phyloP scores from a whole-genome alignment of 306 rosid genomes.

The Oemleria cerasiformis region DNA sequence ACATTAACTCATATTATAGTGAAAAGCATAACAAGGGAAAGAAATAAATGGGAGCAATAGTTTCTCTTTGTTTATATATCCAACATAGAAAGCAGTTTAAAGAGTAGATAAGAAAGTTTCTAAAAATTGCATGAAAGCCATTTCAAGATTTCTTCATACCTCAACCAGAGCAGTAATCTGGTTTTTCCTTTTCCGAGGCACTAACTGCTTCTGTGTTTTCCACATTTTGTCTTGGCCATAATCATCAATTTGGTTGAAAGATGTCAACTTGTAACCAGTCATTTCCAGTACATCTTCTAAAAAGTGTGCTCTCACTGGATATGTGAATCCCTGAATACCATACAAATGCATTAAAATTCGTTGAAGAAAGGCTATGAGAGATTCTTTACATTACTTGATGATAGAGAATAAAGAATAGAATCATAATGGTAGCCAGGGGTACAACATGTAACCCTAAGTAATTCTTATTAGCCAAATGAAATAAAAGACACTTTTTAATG shows the following conservation, averaged over 20 bases:
- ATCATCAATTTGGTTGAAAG: conserved; percentile 94
- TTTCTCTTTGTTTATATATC: background rate
- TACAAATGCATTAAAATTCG: conserved; percentile 29
- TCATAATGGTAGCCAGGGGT: background rate
- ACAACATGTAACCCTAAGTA: background rate
- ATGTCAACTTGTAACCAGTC: conserved; percentile 79
- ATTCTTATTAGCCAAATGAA: background rate
- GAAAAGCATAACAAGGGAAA: background rate
- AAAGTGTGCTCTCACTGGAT: conserved; percentile 79
- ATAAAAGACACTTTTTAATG: background rate
- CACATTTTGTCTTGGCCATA: conserved; percentile 97
- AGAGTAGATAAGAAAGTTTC: background rate
- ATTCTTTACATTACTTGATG: background rate
- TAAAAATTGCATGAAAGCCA: conserved; percentile 3
- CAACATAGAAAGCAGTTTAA: background rate
- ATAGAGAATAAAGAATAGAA: background rate
- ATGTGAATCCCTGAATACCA: conserved; percentile 75
- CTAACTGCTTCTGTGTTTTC: conserved; percentile 90
- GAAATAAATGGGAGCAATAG: background rate
- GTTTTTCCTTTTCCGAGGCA: conserved; percentile 85
- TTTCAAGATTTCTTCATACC: conserved; percentile 41
- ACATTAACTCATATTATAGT: background rate
- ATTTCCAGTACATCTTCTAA: conserved; percentile 87
- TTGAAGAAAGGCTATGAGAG: conserved; percentile 10
- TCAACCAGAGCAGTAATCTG: conserved; percentile 88